These are phyloP conservation scores for Volvox africanus DNA, from an alignment of 139 green algal species.

Conservation along the genomic window DNA sequence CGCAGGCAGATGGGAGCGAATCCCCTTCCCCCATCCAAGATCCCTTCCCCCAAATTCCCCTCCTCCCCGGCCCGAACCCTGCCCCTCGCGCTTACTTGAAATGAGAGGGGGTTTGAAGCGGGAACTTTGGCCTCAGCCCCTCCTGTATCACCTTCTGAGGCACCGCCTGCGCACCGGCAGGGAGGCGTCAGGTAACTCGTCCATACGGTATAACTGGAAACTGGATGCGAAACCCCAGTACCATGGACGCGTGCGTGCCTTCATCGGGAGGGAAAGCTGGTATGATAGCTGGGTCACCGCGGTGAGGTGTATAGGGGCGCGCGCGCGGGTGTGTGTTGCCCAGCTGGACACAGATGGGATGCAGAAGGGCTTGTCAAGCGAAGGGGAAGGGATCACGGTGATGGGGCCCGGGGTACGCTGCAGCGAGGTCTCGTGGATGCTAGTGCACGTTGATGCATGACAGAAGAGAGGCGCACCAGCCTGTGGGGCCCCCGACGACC, in stretches of 20 bases:
- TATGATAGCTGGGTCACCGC: too few species aligned
- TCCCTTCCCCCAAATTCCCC: background rate
- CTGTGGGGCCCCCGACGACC: background rate
- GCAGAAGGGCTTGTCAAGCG: too few species aligned
- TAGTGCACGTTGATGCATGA: background rate
- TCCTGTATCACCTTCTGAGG: constrained; percentile 12
- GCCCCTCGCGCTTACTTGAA: background rate
- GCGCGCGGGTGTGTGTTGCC: background rate
- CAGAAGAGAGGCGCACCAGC: background rate
- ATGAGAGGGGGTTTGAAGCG: background rate
- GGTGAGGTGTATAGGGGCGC: background rate
- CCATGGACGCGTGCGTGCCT: too few species aligned
- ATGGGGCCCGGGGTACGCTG: too few species aligned
- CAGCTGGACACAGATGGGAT: too few species aligned
- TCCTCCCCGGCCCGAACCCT: background rate
- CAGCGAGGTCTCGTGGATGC: background rate
- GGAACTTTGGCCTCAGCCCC: background rate
- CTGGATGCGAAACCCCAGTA: too few species aligned
- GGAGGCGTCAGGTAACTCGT: background rate
- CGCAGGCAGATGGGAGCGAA: too few species aligned
- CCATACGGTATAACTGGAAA: too few species aligned
- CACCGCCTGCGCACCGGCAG: background rate
- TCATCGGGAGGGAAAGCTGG: too few species aligned
- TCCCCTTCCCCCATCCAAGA: background rate
- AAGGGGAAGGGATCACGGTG: too few species aligned